These are phyloP conservation scores for Fusarium tricinctum DNA, from an alignment of 2,329 filamentous ascomycete genomes.

Conservation along the genomic window DNA sequence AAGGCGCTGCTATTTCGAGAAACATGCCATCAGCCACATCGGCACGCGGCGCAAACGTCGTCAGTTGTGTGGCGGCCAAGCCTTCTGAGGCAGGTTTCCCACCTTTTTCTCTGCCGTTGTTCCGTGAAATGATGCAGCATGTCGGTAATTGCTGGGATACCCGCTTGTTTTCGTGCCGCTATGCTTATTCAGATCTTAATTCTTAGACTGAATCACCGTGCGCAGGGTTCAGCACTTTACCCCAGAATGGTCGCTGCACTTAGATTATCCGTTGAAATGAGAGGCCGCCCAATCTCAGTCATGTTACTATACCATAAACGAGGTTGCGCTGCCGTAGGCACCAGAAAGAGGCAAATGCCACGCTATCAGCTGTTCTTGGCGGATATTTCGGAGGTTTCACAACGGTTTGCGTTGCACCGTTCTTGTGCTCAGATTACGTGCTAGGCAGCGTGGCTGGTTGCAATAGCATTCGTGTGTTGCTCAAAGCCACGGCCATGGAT, in stretches of 20 bases:
- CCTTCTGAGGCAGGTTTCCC: neutral
- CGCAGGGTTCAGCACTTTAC: neutral
- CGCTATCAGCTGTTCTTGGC: neutral
- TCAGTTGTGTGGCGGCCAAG: conserved; percentile 19
- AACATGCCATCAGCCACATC: conserved; percentile 17
- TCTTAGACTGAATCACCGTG: neutral
- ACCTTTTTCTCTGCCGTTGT: neutral
- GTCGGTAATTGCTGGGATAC: neutral
- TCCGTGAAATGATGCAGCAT: conserved; percentile 1
- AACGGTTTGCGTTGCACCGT: neutral
- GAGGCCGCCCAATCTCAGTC: conserved; percentile 3
- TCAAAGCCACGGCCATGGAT: no score
- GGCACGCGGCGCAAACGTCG: neutral
- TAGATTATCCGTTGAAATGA: neutral
- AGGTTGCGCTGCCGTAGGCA: neutral
- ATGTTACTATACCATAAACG: neutral
- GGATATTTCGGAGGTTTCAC: neutral
- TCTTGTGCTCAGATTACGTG: neutral
- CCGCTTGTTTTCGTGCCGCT: neutral
- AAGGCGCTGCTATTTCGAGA: conserved; percentile 28
- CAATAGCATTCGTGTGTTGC: no score
- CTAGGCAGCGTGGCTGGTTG: no score
- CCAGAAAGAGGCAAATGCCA: neutral
- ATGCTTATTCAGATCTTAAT: conserved; percentile 22
- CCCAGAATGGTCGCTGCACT: conserved; percentile 1